Percentiles rank a stretch among this genome's conserved stretches.
These are phyloP conservation scores for Calocybe gangraenosa DNA, from an alignment of 768 basidiomycete species.

Conservation along the genomic window DNA sequence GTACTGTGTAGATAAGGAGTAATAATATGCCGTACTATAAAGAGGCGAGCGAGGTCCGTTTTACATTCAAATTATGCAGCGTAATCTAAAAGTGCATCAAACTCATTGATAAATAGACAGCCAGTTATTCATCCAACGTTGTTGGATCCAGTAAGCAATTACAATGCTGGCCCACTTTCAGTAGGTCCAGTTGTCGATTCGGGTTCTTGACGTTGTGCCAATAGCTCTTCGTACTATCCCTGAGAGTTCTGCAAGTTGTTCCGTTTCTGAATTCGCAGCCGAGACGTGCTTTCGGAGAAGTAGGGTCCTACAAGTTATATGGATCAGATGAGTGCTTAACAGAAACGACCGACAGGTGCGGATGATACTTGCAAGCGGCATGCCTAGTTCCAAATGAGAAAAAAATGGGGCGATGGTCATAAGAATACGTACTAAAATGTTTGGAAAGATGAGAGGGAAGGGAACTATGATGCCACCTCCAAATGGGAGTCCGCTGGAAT, in stretches of 20 bases:
- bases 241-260: conserved; percentile 14
- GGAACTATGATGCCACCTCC: conserved; percentile 17
- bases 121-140: too few species aligned
- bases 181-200: neutral
- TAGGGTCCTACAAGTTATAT: conserved; percentile 14
- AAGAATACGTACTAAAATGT: conserved; percentile 17
- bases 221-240: conserved; percentile 16
- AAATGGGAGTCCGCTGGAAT: neutral
- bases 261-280: conserved; percentile 13
- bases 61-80: too few species aligned
- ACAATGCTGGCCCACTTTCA: too few species aligned
- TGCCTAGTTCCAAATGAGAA: conserved; percentile 13
- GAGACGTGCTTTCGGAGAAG: conserved; percentile 16
- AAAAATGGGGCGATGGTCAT: neutral
- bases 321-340: neutral
- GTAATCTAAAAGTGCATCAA: too few species aligned
- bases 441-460: conserved; percentile 16
- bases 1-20: too few species aligned
- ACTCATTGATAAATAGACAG: too few species aligned
- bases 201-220: neutral
- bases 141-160: too few species aligned
- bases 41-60: too few species aligned
- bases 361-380: conserved; percentile 20
- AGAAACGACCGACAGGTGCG: neutral
- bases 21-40: too few species aligned